Percentiles rank a stretch among this genome's conserved stretches.
These are phyloP conservation scores for Botryotinia convoluta DNA, from an alignment of 2,329 filamentous ascomycete genomes.

Conservation along the genomic window DNA sequence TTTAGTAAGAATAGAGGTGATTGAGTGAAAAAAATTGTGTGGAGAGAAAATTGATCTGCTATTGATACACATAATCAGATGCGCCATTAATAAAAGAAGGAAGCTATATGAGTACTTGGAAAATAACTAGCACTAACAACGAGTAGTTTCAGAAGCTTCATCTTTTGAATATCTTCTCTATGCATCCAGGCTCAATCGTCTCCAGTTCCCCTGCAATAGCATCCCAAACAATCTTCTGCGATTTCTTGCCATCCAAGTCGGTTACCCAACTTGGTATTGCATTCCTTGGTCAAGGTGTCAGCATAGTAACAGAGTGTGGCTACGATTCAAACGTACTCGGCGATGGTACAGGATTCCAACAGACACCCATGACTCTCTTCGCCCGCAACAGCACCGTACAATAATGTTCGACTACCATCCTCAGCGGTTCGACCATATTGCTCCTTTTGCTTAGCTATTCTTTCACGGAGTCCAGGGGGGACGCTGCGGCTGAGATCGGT, in stretches of 20 bases:
- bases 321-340: conserved; percentile 20
- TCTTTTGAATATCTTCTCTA: conserved; percentile 24
- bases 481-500: conserved; percentile 34
- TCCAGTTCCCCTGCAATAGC: conserved; percentile 36
- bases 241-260: conserved; percentile 30
- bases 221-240: conserved; percentile 37
- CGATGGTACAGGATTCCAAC: conserved; percentile 21
- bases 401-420: conserved; percentile 36
- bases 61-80: neutral
- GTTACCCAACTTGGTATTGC: conserved; percentile 24
- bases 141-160: neutral
- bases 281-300: conserved; percentile 1
- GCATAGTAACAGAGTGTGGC: neutral
- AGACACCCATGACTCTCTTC: conserved; percentile 34
- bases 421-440: conserved; percentile 34
- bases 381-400: conserved; percentile 33
- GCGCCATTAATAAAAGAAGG: neutral
- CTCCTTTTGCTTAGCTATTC: conserved; percentile 21
- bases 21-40: neutral
- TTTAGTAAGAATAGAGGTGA: neutral
- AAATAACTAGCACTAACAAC: neutral
- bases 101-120: neutral
- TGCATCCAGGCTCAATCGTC: conserved; percentile 34
- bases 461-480: conserved; percentile 19
- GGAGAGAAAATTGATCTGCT: neutral